Base-by-base conservation (phyloP, 768 basidiomycete species). In the Leccinum boreale region DNA sequence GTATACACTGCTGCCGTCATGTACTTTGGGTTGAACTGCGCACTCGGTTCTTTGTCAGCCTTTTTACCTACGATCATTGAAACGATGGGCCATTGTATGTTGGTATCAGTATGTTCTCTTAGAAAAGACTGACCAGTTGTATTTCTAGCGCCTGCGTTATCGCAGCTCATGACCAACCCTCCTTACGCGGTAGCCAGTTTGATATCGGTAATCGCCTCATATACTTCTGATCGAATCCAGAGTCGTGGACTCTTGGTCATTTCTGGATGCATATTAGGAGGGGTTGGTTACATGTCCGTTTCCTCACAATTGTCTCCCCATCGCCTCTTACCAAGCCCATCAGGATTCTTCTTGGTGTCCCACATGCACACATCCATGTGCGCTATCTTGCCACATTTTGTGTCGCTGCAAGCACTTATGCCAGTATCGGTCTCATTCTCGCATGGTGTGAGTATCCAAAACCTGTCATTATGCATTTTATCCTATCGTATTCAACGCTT, bases 1-100 rank as follows among this genome's bases (percentile, higher is more conserved):
- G 65, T 80, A n/a, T 81, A 82, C 50, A 58, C 73, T 9, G 80
- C 73, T n/a, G 79, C 79, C 2, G 63, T 79, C 29, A 72, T 81
- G 29, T 79, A 77, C 62, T 81, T 81, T 56, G 80, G 77, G 15
- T 69, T 77, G 6, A 79, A 80, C 59, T 75, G 74, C 52, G 78
- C 82, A 11, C 71, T 81, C 0, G 77, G 79, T 15, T 81, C 81
- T 7, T 73, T 79, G 10, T 77, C 78, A 4, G 79, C 82, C 2
- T 84, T 84, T 68, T 68, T 84, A 21, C 82, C 82, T 3, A 83
- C 81, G 0, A 82, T 84, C 62, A 80, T 84, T 29, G 74, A 71
- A 58, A 81, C 79, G 0, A 79, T 81, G 66, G 79, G 78, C 11
- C 73, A 73, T 63, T 75, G 79, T 81, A 62, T 31, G 77, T 62